Evolutionary conservation across 495 filamentous ascomycete genomes (phyloP), one percentile per base, ranked within the genome.

Genomic region (Xylaria flabelliformis): DNA sequence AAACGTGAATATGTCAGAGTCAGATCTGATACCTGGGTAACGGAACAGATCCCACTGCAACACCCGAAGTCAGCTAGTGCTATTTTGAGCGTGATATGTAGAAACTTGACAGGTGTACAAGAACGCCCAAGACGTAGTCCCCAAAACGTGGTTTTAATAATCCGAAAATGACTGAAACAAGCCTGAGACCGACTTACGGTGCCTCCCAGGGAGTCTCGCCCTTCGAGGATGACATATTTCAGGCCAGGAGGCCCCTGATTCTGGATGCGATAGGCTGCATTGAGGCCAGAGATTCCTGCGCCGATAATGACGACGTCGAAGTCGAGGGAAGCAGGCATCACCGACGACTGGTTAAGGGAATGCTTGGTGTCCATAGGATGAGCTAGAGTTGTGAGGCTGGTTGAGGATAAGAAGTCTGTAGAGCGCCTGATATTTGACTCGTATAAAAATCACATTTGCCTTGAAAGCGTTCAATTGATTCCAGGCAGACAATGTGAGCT

Each of bases 201-300:
- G 4, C 91, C 91, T 17, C 91, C 91, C 2, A 93, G 81, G 2
- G 79, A 81, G 66, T 83, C 75, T 44, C 91, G 89, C 1, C 84
- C 80, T 79, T 93, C 91, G 46, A 93, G 84, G 67, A 94, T 86
- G 59, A 87, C 82, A 76, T 88, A 92, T 72, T 24, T 72, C 51
- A 74, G 82, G 67, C 82, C 81, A 48, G 84, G 74, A 0, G 92
- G 90, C 3, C 90, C 78, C 72, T 88, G 80, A 2, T 82, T 83
- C 76, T 93, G 91, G 0, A 95, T 73, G 4, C 89, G 87, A 74
- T 94, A 93, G 24, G 85, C 92, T 53, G 89, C 83, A 77, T 95
- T 94, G 82, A 94, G 91, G 69, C 92, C 93, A 61, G 89, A 91
- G 70, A 95, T 88, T 32, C 92, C 92, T 1, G 92, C 91, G 61